phyloP scores from a whole-genome alignment of 2,329 filamentous ascomycete species.

The Colletotrichum noveboracense region DNA sequence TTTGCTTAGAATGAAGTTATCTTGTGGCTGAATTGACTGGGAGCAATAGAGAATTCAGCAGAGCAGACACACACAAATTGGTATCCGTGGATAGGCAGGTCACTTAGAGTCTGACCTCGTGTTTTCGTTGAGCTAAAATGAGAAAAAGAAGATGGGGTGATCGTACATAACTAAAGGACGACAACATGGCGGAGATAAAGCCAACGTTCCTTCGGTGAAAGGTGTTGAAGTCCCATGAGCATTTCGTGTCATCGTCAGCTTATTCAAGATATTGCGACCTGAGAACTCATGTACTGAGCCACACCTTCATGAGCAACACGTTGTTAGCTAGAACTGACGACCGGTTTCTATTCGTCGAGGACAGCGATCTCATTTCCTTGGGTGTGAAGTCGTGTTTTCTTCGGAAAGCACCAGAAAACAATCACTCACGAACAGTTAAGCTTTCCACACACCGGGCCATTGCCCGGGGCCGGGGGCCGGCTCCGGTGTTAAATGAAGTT shows the following conservation, averaged over 20 bases:
- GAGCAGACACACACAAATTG: neutral
- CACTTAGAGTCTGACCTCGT: rapidly evolving
- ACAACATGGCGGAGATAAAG: too few relatives aligned
- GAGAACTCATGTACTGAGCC: neutral
- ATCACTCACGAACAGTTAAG: neutral
- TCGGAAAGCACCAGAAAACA: rapidly evolving
- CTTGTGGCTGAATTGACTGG: neutral
- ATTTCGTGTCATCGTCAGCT: too few relatives aligned
- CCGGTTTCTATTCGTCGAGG: rapidly evolving
- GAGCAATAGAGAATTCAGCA: neutral
- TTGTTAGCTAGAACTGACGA: neutral
- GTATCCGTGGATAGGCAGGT: rapidly evolving
- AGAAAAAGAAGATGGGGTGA: too few relatives aligned
- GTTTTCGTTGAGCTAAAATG: neutral
- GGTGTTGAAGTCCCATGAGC: too few relatives aligned
- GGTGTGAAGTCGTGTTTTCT: rapidly evolving
- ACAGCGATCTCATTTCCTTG: rapidly evolving
- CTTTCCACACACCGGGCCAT: neutral
- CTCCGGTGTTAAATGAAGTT: neutral
- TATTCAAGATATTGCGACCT: too few relatives aligned
- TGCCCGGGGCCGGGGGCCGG: neutral
- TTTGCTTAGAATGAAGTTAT: neutral
- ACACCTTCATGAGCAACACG: neutral
- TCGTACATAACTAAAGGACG: too few relatives aligned
- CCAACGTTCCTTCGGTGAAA: rapidly evolving